Evolutionary conservation across 129 eudicot species (phyloP), one percentile per base, ranked within the genome.

Genomic region (Apium graveolens): DNA sequence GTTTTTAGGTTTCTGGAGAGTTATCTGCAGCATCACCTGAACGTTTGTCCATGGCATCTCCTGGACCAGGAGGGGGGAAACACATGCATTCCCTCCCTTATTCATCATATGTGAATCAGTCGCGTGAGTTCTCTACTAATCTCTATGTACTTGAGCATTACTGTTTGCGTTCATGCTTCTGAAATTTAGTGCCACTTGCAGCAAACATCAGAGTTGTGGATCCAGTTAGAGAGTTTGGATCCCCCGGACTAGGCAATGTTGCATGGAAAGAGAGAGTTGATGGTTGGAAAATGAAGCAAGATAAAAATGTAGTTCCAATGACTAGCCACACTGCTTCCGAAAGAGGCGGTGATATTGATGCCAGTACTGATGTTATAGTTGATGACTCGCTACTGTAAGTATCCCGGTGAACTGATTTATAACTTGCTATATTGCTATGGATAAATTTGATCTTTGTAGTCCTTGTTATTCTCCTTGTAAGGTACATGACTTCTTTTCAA

Each of bases 201-300:
- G 99, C 96, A 78, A 89, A 89, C 80, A 84, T 91, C 27, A 87
- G 99, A 78, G 85, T 83, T 85, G 96, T 88, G 82, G 72, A 66
- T 66, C 72, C 72, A 24, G 96, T 88, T 81, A 94, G 98, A 86
- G 98, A 91, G 76, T 94, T 88, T 77, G 99, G 94, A 79, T 92
- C 99, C 35, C 84, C 92, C 20, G 96, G 96, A 83, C 72, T 92
- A 57, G 99, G 99, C 69, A 96, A 96, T 82, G 89, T 96, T 68
- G 99, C 99, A 57, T 96, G 99, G 99, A 96, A 92, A 89, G 99
- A 96, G 78, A 92, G 99, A 85, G 93, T 96, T 83, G 99, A 96
- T 86, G 97, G 99, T n/a, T 96, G 99, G 99, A 96, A 90, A 70
- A 91, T 94, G 96, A 94, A 90, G 88, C 97, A 92, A 80, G 97